Conservation (phyloP, 345 rosid genomes). For the Gossypium herbaceum region DNA sequence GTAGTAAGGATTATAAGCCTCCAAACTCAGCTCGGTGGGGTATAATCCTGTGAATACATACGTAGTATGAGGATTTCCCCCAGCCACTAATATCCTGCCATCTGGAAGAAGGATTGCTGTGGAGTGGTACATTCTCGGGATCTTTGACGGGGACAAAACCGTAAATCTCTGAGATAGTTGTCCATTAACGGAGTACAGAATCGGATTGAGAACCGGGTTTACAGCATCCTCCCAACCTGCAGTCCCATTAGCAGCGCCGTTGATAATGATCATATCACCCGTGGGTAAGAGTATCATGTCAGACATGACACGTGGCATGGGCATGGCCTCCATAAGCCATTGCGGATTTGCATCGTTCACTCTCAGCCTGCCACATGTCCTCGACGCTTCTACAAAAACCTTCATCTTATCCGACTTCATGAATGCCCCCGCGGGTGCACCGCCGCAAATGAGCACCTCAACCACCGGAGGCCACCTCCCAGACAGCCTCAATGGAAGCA, state of each 20-base stretch:
- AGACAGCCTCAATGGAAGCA: slow-evolving; percentile 55
- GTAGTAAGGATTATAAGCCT: slow-evolving; percentile 71
- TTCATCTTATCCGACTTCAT: slow-evolving; percentile 32
- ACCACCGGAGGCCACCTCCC: slow-evolving; percentile 22
- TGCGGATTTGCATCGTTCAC: slow-evolving; percentile 53
- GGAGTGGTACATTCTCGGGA: slow-evolving; percentile 81
- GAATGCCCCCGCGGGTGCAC: slow-evolving; percentile 57
- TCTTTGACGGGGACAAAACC: slow-evolving; percentile 41
- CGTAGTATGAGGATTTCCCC: slow-evolving; percentile 71
- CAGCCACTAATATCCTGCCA: slow-evolving; percentile 76
- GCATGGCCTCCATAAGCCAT: slow-evolving; percentile 85
- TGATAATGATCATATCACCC: slow-evolving; percentile 58
- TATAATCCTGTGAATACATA: slow-evolving; percentile 67
- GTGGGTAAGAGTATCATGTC: slow-evolving; percentile 67
- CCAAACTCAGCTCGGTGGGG: slow-evolving; percentile 76
- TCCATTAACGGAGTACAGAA: slow-evolving; percentile 51
- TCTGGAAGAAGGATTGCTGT: slow-evolving; percentile 63
- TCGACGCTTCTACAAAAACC: slow-evolving; percentile 52
- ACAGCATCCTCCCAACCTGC: slow-evolving; percentile 80
- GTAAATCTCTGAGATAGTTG: slow-evolving; percentile 48
- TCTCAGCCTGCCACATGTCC: slow-evolving; percentile 62
- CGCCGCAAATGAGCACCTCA: slow-evolving; percentile 82
- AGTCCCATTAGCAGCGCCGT: slow-evolving; percentile 70
- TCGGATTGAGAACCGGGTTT: slow-evolving; percentile 62
- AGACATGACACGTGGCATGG: slow-evolving; percentile 64